phyloP scores from a whole-genome alignment of 2,329 filamentous ascomycete species.

The Fusarium floridanum region DNA sequence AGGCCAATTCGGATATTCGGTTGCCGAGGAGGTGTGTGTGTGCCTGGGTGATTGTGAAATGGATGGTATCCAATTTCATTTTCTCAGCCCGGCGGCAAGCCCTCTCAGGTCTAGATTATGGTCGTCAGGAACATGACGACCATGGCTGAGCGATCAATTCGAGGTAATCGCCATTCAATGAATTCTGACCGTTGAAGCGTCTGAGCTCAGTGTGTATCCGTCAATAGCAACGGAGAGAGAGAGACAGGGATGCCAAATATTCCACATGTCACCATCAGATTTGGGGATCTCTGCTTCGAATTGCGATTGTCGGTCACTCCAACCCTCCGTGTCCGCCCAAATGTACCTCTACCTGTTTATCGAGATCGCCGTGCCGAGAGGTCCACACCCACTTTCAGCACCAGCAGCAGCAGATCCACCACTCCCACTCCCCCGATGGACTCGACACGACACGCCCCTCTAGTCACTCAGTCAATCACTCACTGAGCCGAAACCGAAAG shows the following conservation, averaged over 20 bases:
- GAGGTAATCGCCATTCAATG: neutral
- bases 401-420: slow-evolving; percentile 2
- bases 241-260: slow-evolving; percentile 20
- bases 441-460: slow-evolving; percentile 35
- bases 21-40: slow-evolving; percentile 25
- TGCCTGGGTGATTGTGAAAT: slow-evolving; percentile 17
- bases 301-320: slow-evolving; percentile 32
- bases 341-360: slow-evolving; percentile 29
- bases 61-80: slow-evolving; percentile 37
- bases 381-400: slow-evolving; percentile 23
- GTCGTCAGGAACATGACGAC: slow-evolving; percentile 20
- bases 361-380: slow-evolving; percentile 31
- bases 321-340: slow-evolving; percentile 19
- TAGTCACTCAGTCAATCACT: neutral
- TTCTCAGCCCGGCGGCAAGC: slow-evolving; percentile 31
- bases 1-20: slow-evolving; percentile 31
- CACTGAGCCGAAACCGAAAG: neutral
- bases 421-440: slow-evolving; percentile 13
- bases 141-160: neutral
- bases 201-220: neutral
- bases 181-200: neutral
- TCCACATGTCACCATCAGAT: slow-evolving; percentile 25
- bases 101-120: slow-evolving; percentile 15
- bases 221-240: neutral
- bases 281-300: slow-evolving; percentile 21